phyloP scores from a whole-genome alignment of 495 filamentous ascomycete species.

The Penicillium alfredii region DNA sequence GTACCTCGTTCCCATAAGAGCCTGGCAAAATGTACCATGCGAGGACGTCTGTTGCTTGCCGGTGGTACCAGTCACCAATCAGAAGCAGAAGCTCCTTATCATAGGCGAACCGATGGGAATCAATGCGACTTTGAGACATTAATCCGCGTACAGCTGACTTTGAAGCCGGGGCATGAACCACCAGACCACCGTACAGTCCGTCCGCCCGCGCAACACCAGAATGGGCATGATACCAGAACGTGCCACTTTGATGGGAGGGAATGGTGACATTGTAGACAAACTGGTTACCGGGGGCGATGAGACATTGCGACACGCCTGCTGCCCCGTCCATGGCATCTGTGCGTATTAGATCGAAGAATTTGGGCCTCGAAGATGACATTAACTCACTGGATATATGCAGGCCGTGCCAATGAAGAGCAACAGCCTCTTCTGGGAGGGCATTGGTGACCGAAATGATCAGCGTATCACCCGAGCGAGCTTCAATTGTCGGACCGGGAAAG shows the following conservation, averaged over 20 bases:
- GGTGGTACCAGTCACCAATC: slow-evolving; percentile 52
- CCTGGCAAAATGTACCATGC: slow-evolving; percentile 42
- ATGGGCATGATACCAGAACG: slow-evolving; percentile 84
- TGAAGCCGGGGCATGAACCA: slow-evolving; percentile 57
- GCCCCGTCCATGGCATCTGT: slow-evolving; percentile 66
- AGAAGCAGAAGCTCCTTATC: slow-evolving; percentile 41
- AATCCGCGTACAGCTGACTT: slow-evolving; percentile 26
- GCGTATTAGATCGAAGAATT: neutral
- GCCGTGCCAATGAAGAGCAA: slow-evolving; percentile 77
- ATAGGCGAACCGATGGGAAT: slow-evolving; percentile 18
- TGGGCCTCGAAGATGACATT: neutral
- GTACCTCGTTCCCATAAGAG: slow-evolving; percentile 44
- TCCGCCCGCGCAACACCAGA: slow-evolving; percentile 62
- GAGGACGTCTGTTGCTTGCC: slow-evolving; percentile 31
- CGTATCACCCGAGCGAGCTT: slow-evolving; percentile 53
- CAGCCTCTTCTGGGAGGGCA: slow-evolving; percentile 57
- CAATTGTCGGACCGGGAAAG: slow-evolving; percentile 36
- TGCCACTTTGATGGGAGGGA: slow-evolving; percentile 62
- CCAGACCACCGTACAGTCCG: slow-evolving; percentile 64
- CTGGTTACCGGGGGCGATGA: slow-evolving; percentile 53
- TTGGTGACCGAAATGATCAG: slow-evolving; percentile 67
- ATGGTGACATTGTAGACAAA: slow-evolving; percentile 77
- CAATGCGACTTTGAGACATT: slow-evolving; percentile 1
- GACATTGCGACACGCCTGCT: slow-evolving; percentile 59
- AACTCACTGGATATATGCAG: slow-evolving; percentile 57